phyloP scores from a whole-genome alignment of 2,329 filamentous ascomycete genomes.

The Parastagonospora avenae region DNA sequence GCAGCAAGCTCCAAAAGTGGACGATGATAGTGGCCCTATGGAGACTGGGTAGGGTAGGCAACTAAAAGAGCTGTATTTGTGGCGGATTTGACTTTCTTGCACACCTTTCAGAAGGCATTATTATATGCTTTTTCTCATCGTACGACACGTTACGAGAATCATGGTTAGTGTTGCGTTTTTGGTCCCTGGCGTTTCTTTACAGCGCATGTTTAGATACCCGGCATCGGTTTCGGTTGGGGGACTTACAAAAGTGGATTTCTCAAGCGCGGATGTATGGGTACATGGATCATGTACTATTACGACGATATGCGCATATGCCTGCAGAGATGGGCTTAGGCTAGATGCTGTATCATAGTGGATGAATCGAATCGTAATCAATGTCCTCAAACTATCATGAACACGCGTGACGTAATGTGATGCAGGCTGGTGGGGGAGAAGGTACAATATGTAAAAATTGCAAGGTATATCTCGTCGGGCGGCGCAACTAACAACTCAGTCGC shows the following conservation, averaged over 20 bases:
- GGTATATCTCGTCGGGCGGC: not conserved
- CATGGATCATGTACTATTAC: too few species aligned
- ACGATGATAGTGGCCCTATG: not conserved
- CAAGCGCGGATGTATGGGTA: not conserved
- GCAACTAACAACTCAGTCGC: not conserved
- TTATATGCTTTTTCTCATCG: too few species aligned
- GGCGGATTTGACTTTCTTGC: too few species aligned
- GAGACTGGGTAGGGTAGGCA: too few species aligned
- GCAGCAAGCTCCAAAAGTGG: not conserved
- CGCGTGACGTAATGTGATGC: not conserved
- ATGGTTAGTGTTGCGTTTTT: not conserved
- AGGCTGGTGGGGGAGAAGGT: not conserved
- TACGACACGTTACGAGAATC: not conserved
- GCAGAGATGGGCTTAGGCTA: too few species aligned
- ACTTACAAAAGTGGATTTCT: constrained; percentile 4
- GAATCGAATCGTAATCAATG: too few species aligned
- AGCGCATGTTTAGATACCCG: constrained; percentile 6
- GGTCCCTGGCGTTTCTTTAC: not conserved
- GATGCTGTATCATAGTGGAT: too few species aligned
- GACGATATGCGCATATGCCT: too few species aligned
- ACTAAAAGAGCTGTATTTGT: too few species aligned
- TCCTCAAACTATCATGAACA: too few species aligned
- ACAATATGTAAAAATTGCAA: constrained; percentile 1
- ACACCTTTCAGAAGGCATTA: too few species aligned
- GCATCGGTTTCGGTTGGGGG: not conserved